Evolutionary conservation across 441 rosid genomes (phyloP).

Genomic region (Gossypium lobatum): DNA sequence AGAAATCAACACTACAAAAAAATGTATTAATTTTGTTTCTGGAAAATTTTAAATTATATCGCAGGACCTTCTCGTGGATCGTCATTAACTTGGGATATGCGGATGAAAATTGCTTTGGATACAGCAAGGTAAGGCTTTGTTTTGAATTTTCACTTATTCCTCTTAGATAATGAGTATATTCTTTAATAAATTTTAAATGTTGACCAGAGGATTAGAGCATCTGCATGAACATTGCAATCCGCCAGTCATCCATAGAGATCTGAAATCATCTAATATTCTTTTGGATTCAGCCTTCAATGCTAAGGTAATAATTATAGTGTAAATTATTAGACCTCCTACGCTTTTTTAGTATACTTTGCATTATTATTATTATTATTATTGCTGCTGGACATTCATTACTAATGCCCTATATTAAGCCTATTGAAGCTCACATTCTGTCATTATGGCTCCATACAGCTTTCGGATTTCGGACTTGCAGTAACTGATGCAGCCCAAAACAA

Average conservation of each 20-base stretch:
- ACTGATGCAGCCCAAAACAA: conserved; percentile 56
- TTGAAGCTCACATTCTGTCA: conserved; percentile 5
- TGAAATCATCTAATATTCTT: conserved; percentile 90
- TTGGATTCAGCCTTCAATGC: conserved; percentile 81
- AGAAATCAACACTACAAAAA: not conserved
- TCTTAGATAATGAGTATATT: not conserved
- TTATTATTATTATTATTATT: no score
- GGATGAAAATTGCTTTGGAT: conserved; percentile 90
- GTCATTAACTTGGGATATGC: conserved; percentile 66
- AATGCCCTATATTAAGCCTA: conserved; percentile 8
- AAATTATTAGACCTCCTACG: not conserved
- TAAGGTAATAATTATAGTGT: conserved; percentile 44
- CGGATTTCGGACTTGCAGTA: conserved; percentile 94
- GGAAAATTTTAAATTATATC: not conserved
- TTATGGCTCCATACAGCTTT: conserved; percentile 46
- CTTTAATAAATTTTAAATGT: conserved; percentile 16
- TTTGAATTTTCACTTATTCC: conserved; percentile 4
- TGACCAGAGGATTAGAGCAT: conserved; percentile 81
- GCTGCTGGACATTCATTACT: conserved; percentile 6
- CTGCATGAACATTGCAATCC: conserved; percentile 88
- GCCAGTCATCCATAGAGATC: conserved; percentile 89
- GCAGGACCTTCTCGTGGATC: conserved; percentile 75
- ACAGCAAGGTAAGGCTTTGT: conserved; percentile 53
- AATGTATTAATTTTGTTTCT: not conserved
- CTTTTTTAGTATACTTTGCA: not conserved